Base-by-base conservation (phyloP, 805 yeast species). In the Ogataea wickerhamii region DNA sequence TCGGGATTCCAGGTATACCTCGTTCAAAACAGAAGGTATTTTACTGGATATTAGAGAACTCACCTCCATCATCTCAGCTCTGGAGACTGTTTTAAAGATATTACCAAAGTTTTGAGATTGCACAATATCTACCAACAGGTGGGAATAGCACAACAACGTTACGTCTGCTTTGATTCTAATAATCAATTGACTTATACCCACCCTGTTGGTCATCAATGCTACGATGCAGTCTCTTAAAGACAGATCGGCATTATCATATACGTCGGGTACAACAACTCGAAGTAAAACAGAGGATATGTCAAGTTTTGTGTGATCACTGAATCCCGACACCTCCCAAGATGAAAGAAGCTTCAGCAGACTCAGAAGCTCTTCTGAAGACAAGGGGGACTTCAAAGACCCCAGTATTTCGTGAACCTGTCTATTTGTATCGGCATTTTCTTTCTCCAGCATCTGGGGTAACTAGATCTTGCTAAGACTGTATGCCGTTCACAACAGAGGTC, bases 131-230 rank as follows among this genome's bases (percentile, higher is more conserved):
- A 41, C 31, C 20, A 48, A 32, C 10, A 43, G 35, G 2, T 16
- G 34, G 7, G 41, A 21, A 33, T 28, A 45, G 5, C 28, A 12
- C n/a, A 30, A 3, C 4, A 2, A 5, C 4, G 23, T 23, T 4
- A 26, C 29, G 28, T 36, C 28, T 5, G 42, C 8, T 26, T 42
- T 47, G 10, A 40, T 10, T 16, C 35, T 40, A 4, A 38, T 26
- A 8, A 48, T 40, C 10, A 55, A 27, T 14, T 53, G 58, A 4
- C 54, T 51, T 2, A 59, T 4, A 0, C 58, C 60, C 2, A 58
- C 45, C 27, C 55, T 38, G n/a, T 45, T 43, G 8, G 38, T 28
- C n/a, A 58, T 31, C 8, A 52, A 26, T 6, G 32, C 37, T 10
- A 22, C 10, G 0, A 52, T 18, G 1, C 19, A 16, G 1, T 16